phyloP scores from a whole-genome alignment of 2,329 filamentous ascomycete genomes.

The Scedosporium dehoogii region DNA sequence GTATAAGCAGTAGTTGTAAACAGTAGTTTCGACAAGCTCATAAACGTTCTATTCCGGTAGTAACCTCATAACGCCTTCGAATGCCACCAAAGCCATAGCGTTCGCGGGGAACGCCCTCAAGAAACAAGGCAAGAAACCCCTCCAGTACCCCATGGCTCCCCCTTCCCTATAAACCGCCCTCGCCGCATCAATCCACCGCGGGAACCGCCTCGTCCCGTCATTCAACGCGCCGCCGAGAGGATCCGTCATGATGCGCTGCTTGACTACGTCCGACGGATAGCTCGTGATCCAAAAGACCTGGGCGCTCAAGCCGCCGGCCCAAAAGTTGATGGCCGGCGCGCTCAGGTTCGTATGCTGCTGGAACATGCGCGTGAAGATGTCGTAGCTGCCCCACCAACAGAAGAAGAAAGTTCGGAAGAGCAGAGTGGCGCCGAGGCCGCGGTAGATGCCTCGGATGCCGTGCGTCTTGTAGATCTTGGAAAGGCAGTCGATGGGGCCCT shows the following conservation, averaged over 20 bases:
- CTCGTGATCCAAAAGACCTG: constrained; percentile 92
- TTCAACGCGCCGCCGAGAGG: constrained; percentile 61
- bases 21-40: too few relatives aligned
- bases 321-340: constrained; percentile 83
- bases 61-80: constrained; percentile 79
- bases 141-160: constrained; percentile 77
- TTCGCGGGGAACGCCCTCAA: constrained; percentile 91
- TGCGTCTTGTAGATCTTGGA: constrained; percentile 60
- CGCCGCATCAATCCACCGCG: constrained; percentile 71
- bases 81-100: constrained; percentile 84
- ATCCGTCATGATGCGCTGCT: constrained; percentile 97
- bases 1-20: too few relatives aligned
- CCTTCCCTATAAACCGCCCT: constrained; percentile 63
- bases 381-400: constrained; percentile 97
- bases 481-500: constrained; percentile 76
- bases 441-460: constrained; percentile 73
- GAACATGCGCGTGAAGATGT: constrained; percentile 64
- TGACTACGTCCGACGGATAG: constrained; percentile 88
- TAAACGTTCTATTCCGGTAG: constrained; percentile 29
- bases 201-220: constrained; percentile 60
- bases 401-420: constrained; percentile 92
- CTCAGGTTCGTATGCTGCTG: constrained; percentile 58
- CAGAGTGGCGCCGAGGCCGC: constrained; percentile 74
- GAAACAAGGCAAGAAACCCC: constrained; percentile 90
- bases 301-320: constrained; percentile 86